Conservation (phyloP, 495 filamentous ascomycete genomes). For the Trichoderma asperelloides region DNA sequence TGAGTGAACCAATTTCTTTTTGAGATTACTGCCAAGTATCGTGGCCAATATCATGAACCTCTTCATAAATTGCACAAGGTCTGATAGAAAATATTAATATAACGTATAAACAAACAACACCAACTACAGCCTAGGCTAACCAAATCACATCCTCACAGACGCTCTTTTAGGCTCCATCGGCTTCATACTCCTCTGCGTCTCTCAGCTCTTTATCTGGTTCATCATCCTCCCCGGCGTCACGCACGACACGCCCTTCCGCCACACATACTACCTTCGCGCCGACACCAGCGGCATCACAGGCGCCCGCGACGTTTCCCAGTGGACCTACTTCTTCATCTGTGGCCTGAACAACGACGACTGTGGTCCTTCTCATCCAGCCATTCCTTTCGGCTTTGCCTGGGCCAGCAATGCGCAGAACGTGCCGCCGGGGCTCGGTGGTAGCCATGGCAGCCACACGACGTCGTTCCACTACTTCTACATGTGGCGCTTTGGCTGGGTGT, state of each 20-base stretch:
- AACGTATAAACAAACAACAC: background rate
- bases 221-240: conserved; percentile 63
- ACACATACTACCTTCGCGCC: conserved; percentile 76
- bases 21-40: too few species aligned
- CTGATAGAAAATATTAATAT: too few species aligned
- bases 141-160: conserved; percentile 16
- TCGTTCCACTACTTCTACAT: conserved; percentile 43
- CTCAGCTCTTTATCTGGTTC: conserved; percentile 71
- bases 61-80: too few species aligned
- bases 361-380: conserved; percentile 30
- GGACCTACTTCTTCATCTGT: conserved; percentile 78
- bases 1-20: background rate
- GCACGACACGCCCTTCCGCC: conserved; percentile 50
- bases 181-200: conserved; percentile 66
- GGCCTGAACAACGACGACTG: conserved; percentile 41
- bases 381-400: conserved; percentile 45
- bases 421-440: conserved; percentile 33
- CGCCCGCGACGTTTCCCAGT: conserved; percentile 57
- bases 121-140: background rate
- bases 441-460: conserved; percentile 38
- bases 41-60: too few species aligned
- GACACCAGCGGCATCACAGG: conserved; percentile 60
- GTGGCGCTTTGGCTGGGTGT: conserved; percentile 60
- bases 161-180: conserved; percentile 39
- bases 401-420: conserved; percentile 25